A percentile compares a stretch with the other conserved stretches of the same genome.
These are phyloP conservation scores for Dioszegia crocea DNA, from an alignment of 768 basidiomycete species.

Conservation along the genomic window DNA sequence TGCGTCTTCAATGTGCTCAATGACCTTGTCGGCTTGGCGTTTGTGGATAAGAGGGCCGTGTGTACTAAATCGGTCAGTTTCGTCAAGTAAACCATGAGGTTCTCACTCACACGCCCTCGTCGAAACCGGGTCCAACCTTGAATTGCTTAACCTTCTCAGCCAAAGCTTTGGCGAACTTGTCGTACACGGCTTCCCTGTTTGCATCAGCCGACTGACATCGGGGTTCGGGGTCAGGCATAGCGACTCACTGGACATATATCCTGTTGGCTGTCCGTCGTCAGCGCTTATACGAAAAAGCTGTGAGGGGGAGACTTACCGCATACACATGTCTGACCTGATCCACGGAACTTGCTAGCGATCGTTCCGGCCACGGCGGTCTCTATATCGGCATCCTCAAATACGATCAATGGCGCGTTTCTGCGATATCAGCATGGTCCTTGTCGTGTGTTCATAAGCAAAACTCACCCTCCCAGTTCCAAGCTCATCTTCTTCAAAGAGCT, in stretches of 20 bases:
- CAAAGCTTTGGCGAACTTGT: slow-evolving; percentile 82
- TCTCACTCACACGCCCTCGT: slow-evolving; percentile 61
- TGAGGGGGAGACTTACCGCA: slow-evolving; percentile 39
- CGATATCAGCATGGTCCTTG: slow-evolving; percentile 52
- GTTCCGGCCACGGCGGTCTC: slow-evolving; percentile 82
- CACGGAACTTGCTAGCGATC: slow-evolving; percentile 48
- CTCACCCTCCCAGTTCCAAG: slow-evolving; percentile 43
- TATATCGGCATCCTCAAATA: slow-evolving; percentile 93
- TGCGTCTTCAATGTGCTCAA: slow-evolving; percentile 78
- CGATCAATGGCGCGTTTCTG: slow-evolving; percentile 90
- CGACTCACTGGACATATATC: slow-evolving; percentile 72
- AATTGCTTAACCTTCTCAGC: slow-evolving; percentile 58
- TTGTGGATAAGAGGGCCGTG: slow-evolving; percentile 92
- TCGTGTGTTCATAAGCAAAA: no score
- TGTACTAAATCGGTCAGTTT: slow-evolving; percentile 52
- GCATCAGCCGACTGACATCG: background rate
- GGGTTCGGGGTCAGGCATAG: no score
- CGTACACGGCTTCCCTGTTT: slow-evolving; percentile 67
- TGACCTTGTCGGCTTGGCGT: slow-evolving; percentile 78
- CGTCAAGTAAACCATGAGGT: background rate
- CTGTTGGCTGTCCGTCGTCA: slow-evolving; percentile 56
- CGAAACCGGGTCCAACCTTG: slow-evolving; percentile 83
- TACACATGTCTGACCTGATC: slow-evolving; percentile 50
- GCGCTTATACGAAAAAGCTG: no score
- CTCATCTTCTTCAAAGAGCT: slow-evolving; percentile 51